phyloP scores from a whole-genome alignment of 2,329 filamentous ascomycete genomes.

The Triangularia setosa region DNA sequence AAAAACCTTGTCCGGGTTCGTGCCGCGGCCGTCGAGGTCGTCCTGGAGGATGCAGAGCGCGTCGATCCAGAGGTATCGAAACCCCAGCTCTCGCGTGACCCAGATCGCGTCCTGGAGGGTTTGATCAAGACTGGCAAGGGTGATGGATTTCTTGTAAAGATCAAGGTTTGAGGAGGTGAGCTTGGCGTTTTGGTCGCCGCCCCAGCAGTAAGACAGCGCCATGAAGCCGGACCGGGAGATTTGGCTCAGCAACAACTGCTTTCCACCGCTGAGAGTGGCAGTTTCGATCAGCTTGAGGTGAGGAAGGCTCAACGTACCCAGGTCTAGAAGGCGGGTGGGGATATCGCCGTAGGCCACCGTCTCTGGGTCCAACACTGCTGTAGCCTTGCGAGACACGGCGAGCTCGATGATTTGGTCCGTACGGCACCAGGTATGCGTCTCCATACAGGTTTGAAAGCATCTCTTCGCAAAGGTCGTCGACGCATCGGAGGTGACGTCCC shows the following conservation, averaged over 20 bases:
- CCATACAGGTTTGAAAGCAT: slow-evolving; percentile 5
- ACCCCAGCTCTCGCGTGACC: not conserved
- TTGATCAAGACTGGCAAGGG: not conserved
- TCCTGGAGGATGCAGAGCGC: slow-evolving; percentile 14
- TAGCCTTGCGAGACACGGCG: not conserved
- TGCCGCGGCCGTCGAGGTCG: not conserved
- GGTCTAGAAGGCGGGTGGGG: slow-evolving; percentile 10
- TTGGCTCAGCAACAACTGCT: not conserved
- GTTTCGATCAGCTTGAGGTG: not conserved
- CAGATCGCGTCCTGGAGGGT: slow-evolving; percentile 6
- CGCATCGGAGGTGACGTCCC: not conserved
- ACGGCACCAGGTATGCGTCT: slow-evolving; percentile 6
- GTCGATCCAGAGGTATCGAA: slow-evolving; percentile 14
- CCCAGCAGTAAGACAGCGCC: slow-evolving; percentile 15
- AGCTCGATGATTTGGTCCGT: slow-evolving; percentile 9
- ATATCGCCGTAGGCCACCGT: not conserved
- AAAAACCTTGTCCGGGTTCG: slow-evolving; percentile 1
- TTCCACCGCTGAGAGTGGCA: not conserved
- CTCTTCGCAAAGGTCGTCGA: slow-evolving; percentile 3
- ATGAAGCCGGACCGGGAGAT: slow-evolving; percentile 7
- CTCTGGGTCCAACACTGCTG: not conserved
- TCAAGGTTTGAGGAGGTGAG: not conserved
- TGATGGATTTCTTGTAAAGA: not conserved
- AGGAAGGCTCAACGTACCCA: not conserved
- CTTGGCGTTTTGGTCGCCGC: slow-evolving; percentile 7